Base-by-base conservation (phyloP, 2,329 filamentous ascomycete species). In the Fusarium dlaminii region DNA sequence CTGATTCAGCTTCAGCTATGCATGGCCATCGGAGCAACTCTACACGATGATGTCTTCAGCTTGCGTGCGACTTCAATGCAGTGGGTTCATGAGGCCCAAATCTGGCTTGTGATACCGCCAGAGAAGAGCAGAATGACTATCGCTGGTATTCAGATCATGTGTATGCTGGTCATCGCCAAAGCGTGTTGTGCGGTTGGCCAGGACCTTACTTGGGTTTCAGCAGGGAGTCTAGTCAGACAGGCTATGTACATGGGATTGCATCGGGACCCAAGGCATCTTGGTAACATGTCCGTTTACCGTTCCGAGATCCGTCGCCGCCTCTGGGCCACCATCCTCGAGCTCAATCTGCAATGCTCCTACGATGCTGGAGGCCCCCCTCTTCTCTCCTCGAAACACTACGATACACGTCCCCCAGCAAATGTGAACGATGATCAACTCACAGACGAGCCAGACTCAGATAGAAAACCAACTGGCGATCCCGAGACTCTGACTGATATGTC, bases 161-260 rank as follows among this genome's bases (percentile, higher is more conserved):
- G 87, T 56, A 83, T 91, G 46, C 76, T 90, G 29, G 79, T 86
- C 22, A 75, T 89, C 7, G 87, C 88, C 5, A 84, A 87, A 30
- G 83, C 87, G 34, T 83, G 83, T 1, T 85, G 84, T 34, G 83
- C 82, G 18, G 81, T 89, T 8, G 85, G 84, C 8, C 84, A 83
- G 10, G 88, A 90, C 68, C 76, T 89, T 8, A 81, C 84, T 4
- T 90, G 88, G 88, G 84, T 88, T 37, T 82, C 85, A 5, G 81
- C 85, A 0, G 89, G 89, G 2, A 79, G 82, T 1, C 69, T 90
- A 17, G 67, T 90, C n/a, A 83, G 89, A 17, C 85, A 84, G 13
- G 89, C 88, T 59, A 86, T 91, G 76, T 85, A 85, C 62, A 89
- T 90, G 84, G 89, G 89, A 8, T 81, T 90, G 11, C 88, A 91